A percentile compares a stretch with the other conserved stretches of the same genome.
Evolutionary conservation across 108 stramenopile genomes (phyloP).

Genomic region (Nitzschia putrida): DNA sequence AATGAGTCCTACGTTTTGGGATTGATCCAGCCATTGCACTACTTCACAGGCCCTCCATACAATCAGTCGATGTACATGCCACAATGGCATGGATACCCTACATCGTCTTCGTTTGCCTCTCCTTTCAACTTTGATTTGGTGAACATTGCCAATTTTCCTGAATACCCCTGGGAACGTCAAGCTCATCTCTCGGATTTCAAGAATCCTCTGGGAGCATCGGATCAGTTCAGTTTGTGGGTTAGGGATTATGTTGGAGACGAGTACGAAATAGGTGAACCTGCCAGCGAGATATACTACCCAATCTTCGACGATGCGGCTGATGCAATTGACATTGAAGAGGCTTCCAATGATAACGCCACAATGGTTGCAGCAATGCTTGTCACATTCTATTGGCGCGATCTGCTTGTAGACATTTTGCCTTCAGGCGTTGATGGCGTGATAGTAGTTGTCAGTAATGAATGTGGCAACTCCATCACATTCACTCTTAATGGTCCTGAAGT

Average conservation of each 20-base stretch:
- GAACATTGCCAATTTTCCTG: neutral
- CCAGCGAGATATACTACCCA: conserved; percentile 44
- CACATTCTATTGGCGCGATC: conserved; percentile 46
- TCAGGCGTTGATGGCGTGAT: conserved; percentile 44
- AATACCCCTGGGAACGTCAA: conserved; percentile 26
- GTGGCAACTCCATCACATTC: conserved; percentile 40
- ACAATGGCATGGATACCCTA: conserved; percentile 32
- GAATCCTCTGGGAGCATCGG: conserved; percentile 12
- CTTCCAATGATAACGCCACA: conserved; percentile 1
- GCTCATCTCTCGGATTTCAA: conserved; percentile 22
- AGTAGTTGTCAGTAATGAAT: conserved; percentile 42
- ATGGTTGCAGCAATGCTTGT: conserved; percentile 35
- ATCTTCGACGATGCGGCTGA: conserved; percentile 35
- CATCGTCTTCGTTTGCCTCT: conserved; percentile 24
- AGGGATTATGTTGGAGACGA: conserved; percentile 33
- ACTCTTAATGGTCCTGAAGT: no score
- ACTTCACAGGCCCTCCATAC: neutral
- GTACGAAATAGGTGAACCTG: conserved; percentile 24
- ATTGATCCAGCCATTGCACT: neutral
- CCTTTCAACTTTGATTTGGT: conserved; percentile 1
- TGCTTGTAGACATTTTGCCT: conserved; percentile 38
- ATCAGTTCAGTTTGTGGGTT: neutral
- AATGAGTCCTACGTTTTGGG: neutral
- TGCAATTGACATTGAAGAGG: conserved; percentile 3
- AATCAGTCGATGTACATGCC: conserved; percentile 10